Evolutionary conservation across 345 rosid genomes (phyloP).

Genomic region (Mallotus nudiflorus): DNA sequence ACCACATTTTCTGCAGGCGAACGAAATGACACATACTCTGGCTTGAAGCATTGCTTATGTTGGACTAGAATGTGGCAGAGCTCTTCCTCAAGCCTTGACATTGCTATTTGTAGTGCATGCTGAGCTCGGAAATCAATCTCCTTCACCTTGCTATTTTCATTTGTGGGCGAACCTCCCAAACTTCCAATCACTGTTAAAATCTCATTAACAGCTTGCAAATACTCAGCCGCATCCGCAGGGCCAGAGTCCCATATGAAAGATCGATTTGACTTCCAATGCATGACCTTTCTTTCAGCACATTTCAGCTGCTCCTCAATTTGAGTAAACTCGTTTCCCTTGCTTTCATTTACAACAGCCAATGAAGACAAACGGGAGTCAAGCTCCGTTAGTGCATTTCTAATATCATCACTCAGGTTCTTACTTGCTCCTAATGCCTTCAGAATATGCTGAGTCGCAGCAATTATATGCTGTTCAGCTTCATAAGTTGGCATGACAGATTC

Average conservation of each 20-base stretch:
- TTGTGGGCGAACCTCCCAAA: conserved; percentile 30
- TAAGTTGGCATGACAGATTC: conserved; percentile 25
- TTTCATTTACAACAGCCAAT: conserved; percentile 31
- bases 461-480: conserved; percentile 64
- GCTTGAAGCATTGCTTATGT: conserved; percentile 40
- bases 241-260: conserved; percentile 58
- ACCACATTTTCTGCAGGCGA: conserved; percentile 38
- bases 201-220: conserved; percentile 53
- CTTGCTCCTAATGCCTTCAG: conserved; percentile 56
- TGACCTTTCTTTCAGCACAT: conserved; percentile 44
- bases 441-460: conserved; percentile 59
- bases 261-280: conserved; percentile 50
- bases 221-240: conserved; percentile 38
- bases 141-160: conserved; percentile 37
- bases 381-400: conserved; percentile 45
- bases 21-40: conserved; percentile 38
- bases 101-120: conserved; percentile 51
- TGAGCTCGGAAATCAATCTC: conserved; percentile 52
- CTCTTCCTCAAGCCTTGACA: conserved; percentile 81
- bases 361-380: conserved; percentile 53
- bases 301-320: conserved; percentile 49
- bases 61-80: conserved; percentile 51
- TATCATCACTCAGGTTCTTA: conserved; percentile 48
- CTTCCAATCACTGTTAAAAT: conserved; percentile 40
- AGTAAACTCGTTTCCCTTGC: conserved; percentile 29